Percentiles rank a stretch among this genome's conserved stretches.
Evolutionary conservation across 345 rosid genomes (phyloP).

Genomic region (Salix purpurea): DNA sequence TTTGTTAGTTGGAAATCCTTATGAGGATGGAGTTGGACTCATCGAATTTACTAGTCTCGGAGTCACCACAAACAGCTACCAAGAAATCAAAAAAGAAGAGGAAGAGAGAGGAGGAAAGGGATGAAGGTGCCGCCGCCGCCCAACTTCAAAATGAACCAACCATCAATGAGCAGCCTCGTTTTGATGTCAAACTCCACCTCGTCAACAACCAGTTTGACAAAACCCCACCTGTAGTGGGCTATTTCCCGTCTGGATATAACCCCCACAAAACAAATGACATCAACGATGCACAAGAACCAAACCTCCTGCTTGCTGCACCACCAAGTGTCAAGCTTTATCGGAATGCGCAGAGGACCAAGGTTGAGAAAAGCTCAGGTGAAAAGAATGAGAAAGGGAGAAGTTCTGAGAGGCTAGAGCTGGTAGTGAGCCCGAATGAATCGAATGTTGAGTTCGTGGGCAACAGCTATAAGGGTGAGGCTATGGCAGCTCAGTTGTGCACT

Average conservation of each 20-base stretch:
- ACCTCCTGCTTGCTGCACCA: not conserved
- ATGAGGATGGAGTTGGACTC: not conserved
- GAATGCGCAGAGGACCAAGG: conserved; percentile 23
- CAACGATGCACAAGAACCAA: not conserved
- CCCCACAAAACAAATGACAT: conserved; percentile 23
- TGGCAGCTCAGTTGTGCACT: conserved; percentile 52
- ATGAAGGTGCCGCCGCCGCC: not conserved
- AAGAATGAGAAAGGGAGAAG: conserved; percentile 29
- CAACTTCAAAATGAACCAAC: not conserved
- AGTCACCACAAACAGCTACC: conserved; percentile 6
- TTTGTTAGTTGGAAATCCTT: not conserved
- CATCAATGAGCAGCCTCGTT: not conserved
- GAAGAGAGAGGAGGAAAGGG: conserved; percentile 8
- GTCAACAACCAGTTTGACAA: conserved; percentile 41
- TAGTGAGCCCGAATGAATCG: conserved; percentile 58
- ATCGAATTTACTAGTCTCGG: not conserved
- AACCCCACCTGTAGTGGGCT: conserved; percentile 60
- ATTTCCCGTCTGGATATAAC: conserved; percentile 69
- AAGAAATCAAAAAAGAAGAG: conserved; percentile 25
- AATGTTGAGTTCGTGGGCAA: conserved; percentile 71
- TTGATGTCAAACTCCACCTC: conserved; percentile 33
- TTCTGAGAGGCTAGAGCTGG: conserved; percentile 55
- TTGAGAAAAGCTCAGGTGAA: conserved; percentile 7
- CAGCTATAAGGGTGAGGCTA: conserved; percentile 61
- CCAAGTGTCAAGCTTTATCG: conserved; percentile 44